Conservation (phyloP, 768 basidiomycete genomes). For the Podaxis sp. region DNA sequence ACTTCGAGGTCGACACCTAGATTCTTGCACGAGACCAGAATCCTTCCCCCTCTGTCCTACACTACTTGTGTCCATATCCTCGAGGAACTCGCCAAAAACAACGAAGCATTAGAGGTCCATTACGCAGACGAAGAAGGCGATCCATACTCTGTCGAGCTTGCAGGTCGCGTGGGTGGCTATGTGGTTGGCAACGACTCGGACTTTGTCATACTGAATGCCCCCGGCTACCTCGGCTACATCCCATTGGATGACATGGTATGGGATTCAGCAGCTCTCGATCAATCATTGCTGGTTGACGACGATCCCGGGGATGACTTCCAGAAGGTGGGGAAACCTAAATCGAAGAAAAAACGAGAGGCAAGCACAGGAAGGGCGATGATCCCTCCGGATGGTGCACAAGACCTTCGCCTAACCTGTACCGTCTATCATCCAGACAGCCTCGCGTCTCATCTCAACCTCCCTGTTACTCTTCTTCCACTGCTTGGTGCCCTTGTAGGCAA, state of each 20-base stretch:
- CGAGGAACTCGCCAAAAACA: slow-evolving; percentile 27
- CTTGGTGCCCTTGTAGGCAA: slow-evolving; percentile 78
- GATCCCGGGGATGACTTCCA: slow-evolving; percentile 47
- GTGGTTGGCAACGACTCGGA: slow-evolving; percentile 81
- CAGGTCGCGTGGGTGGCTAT: slow-evolving; percentile 66
- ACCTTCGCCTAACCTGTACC: slow-evolving; percentile 47
- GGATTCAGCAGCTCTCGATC: slow-evolving; percentile 31
- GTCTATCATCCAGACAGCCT: slow-evolving; percentile 60
- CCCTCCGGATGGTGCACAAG: slow-evolving; percentile 45
- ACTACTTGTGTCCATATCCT: slow-evolving; percentile 56
- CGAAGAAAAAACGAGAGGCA: slow-evolving; percentile 36
- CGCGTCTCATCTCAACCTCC: slow-evolving; percentile 62
- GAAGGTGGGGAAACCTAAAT: slow-evolving; percentile 49
- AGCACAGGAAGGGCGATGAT: slow-evolving; percentile 37
- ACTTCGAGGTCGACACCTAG: slow-evolving; percentile 57
- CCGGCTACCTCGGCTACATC: slow-evolving; percentile 75
- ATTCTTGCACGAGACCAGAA: slow-evolving; percentile 69
- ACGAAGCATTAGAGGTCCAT: slow-evolving; percentile 44
- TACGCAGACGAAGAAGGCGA: slow-evolving; percentile 83
- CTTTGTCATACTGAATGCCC: slow-evolving; percentile 72
- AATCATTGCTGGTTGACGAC: slow-evolving; percentile 28
- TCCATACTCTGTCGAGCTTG: slow-evolving; percentile 80
- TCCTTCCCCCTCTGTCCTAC: slow-evolving; percentile 67
- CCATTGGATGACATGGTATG: slow-evolving; percentile 76
- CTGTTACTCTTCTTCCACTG: slow-evolving; percentile 69